Evolutionary conservation across 257 asterid species (phyloP).

Genomic region (Thymus mandschuricus): DNA sequence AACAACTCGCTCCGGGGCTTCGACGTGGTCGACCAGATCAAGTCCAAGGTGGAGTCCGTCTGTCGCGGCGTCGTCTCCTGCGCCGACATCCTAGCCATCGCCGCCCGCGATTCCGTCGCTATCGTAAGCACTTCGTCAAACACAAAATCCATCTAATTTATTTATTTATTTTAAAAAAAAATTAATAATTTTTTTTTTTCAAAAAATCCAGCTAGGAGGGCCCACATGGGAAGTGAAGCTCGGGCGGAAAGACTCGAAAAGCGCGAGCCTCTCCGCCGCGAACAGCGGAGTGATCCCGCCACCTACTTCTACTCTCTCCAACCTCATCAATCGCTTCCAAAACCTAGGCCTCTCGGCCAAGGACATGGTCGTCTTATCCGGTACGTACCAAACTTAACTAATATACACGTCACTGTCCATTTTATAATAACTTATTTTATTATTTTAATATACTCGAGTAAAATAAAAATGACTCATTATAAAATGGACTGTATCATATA

Average conservation of each 20-base stretch:
- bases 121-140: conserved; percentile 31
- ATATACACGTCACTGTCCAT: too few relatives aligned
- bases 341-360: conserved; percentile 42
- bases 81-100: conserved; percentile 64
- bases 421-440: not conserved
- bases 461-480: too few relatives aligned
- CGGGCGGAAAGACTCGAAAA: conserved; percentile 56
- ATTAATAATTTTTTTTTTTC: too few relatives aligned
- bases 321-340: conserved; percentile 44
- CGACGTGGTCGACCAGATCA: conserved; percentile 46
- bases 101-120: conserved; percentile 57
- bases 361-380: conserved; percentile 64
- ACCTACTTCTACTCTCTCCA: conserved; percentile 41
- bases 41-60: conserved; percentile 44
- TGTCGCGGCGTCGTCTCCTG: conserved; percentile 62
- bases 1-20: conserved; percentile 50
- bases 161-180: not conserved
- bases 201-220: conserved; percentile 52
- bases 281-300: conserved; percentile 51
- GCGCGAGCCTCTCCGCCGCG: conserved; percentile 49
- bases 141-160: not conserved
- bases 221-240: conserved; percentile 55
- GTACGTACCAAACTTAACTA: conserved; percentile 19
- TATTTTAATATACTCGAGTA: too few relatives aligned
- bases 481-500: too few relatives aligned